Base-by-base conservation (phyloP, 352 stramenopile species). In the Pythium sukuiense region DNA sequence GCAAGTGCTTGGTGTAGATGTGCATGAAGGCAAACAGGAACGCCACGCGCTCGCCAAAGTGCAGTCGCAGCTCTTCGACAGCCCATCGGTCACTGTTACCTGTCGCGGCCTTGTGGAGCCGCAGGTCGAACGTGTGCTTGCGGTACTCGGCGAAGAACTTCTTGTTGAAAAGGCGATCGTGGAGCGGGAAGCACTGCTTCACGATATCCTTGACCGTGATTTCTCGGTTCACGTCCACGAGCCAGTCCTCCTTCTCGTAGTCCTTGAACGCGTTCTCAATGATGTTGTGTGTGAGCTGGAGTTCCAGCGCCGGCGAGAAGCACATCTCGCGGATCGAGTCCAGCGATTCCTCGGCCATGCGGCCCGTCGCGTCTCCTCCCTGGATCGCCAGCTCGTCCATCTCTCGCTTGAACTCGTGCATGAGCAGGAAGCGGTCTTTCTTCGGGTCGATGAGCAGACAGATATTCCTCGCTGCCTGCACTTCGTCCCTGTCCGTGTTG, bases 11-110 rank as follows among this genome's bases (percentile, higher is more conserved):
- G 39, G 81, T 94, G 76, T 96, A 96, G 66, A 95, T 93, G 66
- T 95, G 85, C 86, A 96, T 96, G 57, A 95, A 96, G 2, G 88
- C 88, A 63, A 96, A 96, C 7, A 95, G 68, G 63, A 96, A 96
- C 29, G 88, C 88, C n/a, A 96, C 88, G 14, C 86, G 88, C 70
- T 95, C 86, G 24, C 88, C 88, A 69, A 96, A 96, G 63, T 96
- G 88, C 24, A 96, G 74, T 26, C 87, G 87, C 6, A 96, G 71
- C 57, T 96, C 87, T 43, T 96, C 87, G 6, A 96, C 87, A 0
- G 84, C 87, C 87, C 87, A 96, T 1, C 87, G 85, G 71, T 96
- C 81, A 54, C 77, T 88, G 61, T 96, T 96, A 29, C 84, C 85
- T 2, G 79, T 76, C 14, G 83, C 84, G 0, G 82, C 82, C 45